Evolutionary conservation across 2,329 filamentous ascomycete species (phyloP).

Genomic region (Curvularia verruculosa): DNA sequence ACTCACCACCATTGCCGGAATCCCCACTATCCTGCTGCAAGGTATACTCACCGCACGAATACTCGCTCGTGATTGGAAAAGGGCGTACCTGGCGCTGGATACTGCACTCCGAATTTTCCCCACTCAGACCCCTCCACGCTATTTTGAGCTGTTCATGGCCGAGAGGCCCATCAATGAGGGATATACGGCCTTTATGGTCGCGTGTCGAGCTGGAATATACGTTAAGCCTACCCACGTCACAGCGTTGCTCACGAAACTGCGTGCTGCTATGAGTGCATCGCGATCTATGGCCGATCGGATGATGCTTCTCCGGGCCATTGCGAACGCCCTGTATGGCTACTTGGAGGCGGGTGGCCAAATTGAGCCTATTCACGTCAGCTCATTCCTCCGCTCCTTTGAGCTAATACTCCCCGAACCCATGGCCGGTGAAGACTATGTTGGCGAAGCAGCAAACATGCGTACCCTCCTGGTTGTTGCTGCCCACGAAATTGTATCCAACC

Average conservation of each 20-base stretch:
- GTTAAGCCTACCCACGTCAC: constrained; percentile 43
- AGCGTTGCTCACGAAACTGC: constrained; percentile 43
- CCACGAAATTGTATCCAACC: constrained; percentile 29
- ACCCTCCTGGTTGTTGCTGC: constrained; percentile 32
- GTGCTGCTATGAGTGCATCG: constrained; percentile 24
- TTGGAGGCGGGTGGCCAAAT: constrained; percentile 49
- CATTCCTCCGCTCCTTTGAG: constrained; percentile 47
- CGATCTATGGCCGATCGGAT: constrained; percentile 30
- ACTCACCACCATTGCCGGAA: constrained; percentile 38
- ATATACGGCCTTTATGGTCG: constrained; percentile 56
- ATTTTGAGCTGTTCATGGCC: constrained; percentile 55
- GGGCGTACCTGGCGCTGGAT: constrained; percentile 59
- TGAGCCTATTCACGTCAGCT: constrained; percentile 45
- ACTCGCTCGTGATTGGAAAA: constrained; percentile 53
- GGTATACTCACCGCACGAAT: constrained; percentile 57
- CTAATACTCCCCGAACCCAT: constrained; percentile 30
- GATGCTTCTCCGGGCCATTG: constrained; percentile 46
- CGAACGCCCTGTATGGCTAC: constrained; percentile 52
- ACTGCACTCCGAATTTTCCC: constrained; percentile 56
- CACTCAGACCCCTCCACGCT: constrained; percentile 47
- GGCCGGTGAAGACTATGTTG: constrained; percentile 25
- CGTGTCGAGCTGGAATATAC: constrained; percentile 53
- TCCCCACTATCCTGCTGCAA: constrained; percentile 54
- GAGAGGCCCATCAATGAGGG: constrained; percentile 55
- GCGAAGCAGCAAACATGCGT: constrained; percentile 27